Conservation (phyloP, 1,284 basidiomycete species). For the Sporisorium iseilematis-ciliati region DNA sequence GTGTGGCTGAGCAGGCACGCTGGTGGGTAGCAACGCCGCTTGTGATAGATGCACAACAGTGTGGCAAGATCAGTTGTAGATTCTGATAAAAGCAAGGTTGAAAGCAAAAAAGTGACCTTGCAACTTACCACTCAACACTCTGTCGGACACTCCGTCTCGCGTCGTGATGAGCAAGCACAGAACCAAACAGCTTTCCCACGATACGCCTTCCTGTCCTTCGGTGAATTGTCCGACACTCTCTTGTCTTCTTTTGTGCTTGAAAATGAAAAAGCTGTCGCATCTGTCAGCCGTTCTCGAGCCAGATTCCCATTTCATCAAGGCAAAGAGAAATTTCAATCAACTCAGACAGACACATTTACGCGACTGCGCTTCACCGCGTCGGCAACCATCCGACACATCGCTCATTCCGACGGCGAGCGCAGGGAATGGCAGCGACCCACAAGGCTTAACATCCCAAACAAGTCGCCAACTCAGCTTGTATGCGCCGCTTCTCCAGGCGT, state of each 20-base stretch:
- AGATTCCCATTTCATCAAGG: conserved; percentile 11
- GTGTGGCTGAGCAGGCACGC: neutral
- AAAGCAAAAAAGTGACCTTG: neutral
- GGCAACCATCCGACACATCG: neutral
- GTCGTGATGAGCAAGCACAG: neutral
- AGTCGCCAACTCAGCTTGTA: neutral
- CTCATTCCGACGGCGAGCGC: neutral
- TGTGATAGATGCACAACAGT: neutral
- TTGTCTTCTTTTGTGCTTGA: neutral
- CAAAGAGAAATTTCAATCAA: conserved; percentile 1
- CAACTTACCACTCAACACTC: neutral
- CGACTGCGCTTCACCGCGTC: conserved; percentile 14
- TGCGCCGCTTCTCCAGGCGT: too few species aligned
- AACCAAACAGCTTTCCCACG: neutral
- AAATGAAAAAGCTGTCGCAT: conserved; percentile 5
- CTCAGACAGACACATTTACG: conserved; percentile 11
- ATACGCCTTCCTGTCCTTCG: conserved; percentile 7
- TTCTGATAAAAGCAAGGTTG: neutral
- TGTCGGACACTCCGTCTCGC: too few species aligned
- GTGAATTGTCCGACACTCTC: conserved; percentile 6
- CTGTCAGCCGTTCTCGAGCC: conserved; percentile 9
- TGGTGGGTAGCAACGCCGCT: neutral
- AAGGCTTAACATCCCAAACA: neutral
- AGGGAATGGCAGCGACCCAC: neutral
- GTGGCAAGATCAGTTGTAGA: neutral